Conservation (phyloP, 179 eudicot genomes). For the Pouteria campechiana region DNA sequence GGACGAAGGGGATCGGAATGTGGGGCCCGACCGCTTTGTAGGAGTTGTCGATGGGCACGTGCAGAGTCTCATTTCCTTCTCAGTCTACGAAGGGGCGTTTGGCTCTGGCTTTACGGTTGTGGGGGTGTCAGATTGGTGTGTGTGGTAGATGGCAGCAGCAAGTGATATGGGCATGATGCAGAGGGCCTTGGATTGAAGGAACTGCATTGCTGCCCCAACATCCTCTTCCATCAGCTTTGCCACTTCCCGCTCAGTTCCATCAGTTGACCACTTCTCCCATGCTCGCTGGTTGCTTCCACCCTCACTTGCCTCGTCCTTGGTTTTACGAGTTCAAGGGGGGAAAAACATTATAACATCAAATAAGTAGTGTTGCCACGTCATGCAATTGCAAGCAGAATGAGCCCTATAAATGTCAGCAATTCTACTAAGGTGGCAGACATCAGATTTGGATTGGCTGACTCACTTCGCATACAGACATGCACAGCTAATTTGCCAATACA, state of each 20-base stretch:
- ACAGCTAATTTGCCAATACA: no score
- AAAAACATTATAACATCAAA: not conserved
- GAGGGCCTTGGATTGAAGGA: constrained; percentile 91
- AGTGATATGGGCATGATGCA: constrained; percentile 95
- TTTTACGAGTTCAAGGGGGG: not conserved
- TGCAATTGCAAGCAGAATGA: no score
- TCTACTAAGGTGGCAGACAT: no score
- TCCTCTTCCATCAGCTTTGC: constrained; percentile 88
- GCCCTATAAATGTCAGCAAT: no score
- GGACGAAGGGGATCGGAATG: not conserved
- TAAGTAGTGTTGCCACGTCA: no score
- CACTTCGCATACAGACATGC: no score
- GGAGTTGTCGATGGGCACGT: constrained; percentile 25
- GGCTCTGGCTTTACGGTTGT: constrained; percentile 53
- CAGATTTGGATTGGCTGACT: no score
- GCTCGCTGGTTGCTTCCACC: constrained; percentile 31
- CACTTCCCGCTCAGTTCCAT: constrained; percentile 77
- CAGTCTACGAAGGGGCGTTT: constrained; percentile 35
- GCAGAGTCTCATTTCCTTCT: not conserved
- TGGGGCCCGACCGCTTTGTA: not conserved
- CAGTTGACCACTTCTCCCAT: constrained; percentile 90
- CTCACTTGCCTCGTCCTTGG: constrained; percentile 40
- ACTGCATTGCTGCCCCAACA: constrained; percentile 92
- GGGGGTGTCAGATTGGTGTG: constrained; percentile 42
- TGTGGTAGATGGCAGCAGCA: constrained; percentile 70